Conservation (phyloP, 345 rosid species). For the Populus deltoides region DNA sequence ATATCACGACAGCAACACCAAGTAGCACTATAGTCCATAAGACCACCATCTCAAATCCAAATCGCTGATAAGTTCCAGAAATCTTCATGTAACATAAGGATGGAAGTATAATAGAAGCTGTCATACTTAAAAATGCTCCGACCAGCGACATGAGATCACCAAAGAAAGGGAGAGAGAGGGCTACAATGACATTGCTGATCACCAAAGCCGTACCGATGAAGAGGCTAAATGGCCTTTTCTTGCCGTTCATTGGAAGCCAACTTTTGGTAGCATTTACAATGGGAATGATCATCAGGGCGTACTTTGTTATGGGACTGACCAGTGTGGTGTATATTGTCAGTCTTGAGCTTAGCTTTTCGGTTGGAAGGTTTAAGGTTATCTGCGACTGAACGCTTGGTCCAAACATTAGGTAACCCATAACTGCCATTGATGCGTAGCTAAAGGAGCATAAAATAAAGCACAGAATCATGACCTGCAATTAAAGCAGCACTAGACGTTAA, state of each 20-base stretch:
- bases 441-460: conserved; percentile 20
- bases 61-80: conserved; percentile 8
- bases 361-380: conserved; percentile 26
- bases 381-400: conserved; percentile 26
- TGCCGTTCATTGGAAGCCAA: conserved; percentile 12
- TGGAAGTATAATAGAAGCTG: conserved; percentile 16
- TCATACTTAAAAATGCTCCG: conserved; percentile 26
- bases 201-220: conserved; percentile 11
- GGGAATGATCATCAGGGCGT: conserved; percentile 27
- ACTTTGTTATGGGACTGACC: conserved; percentile 25
- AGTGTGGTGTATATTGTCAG: conserved; percentile 25
- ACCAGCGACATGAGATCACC: conserved; percentile 20
- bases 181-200: conserved; percentile 19
- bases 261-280: conserved; percentile 14
- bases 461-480: conserved; percentile 24
- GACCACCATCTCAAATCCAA: conserved; percentile 4
- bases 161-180: conserved; percentile 22
- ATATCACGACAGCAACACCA: conserved; percentile 3
- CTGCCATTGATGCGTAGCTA: conserved; percentile 26
- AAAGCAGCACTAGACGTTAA: neutral
- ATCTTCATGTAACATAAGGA: conserved; percentile 25
- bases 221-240: conserved; percentile 5
- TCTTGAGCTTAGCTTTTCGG: conserved; percentile 14
- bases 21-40: neutral
- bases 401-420: conserved; percentile 27